Evolutionary conservation across 495 filamentous ascomycete genomes (phyloP), one percentile per base, ranked within the genome.

Genomic region (Hypoxylon fragiforme): DNA sequence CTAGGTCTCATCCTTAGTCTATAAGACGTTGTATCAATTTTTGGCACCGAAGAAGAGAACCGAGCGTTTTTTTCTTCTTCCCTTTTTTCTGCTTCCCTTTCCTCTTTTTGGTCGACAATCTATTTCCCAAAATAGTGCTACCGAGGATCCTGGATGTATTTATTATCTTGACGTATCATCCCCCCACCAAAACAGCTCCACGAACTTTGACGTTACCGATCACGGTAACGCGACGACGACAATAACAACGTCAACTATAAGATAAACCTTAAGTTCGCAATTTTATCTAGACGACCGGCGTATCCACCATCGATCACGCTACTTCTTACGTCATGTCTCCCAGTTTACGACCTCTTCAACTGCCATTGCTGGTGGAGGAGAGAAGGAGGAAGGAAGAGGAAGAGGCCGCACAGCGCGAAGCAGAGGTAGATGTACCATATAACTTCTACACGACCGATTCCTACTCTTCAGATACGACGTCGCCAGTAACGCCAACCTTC

Each of bases 401-500:
- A 40, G 57, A 60, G 37, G 54, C 61, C 18, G 38, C 51, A 24
- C 56, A 56, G 11, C 46, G 43, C 8, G 62, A 61, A 15, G 24
- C 41, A 13, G 54, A 64, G 1, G 36, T 53, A 12, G 55, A 62
- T 13, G 55, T 56, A 21, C 60, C 59, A 11, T 60, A 59, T 24
- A 63, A 63, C 40, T 67, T 65, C 48, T 68, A 69, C 54, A 66
- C 62, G 30, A 64, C 68, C 42, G 75, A 74, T 60, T 80, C 80
- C 15, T 81, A 77, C 28, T 75, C 78, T 20, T 86, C 85, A 7
- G 83, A 82, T 52, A 47, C 60, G 52, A 76, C 82, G 12, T 82
- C 83, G 21, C 84, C 84, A 12, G 70, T 81, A 34, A 82, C 83
- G 24, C 81, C 85, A 21, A 82, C 80, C 15, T 85, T 85, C 56